Base-by-base conservation (phyloP, 2,329 filamentous ascomycete species). In the Onygenales sp. region DNA sequence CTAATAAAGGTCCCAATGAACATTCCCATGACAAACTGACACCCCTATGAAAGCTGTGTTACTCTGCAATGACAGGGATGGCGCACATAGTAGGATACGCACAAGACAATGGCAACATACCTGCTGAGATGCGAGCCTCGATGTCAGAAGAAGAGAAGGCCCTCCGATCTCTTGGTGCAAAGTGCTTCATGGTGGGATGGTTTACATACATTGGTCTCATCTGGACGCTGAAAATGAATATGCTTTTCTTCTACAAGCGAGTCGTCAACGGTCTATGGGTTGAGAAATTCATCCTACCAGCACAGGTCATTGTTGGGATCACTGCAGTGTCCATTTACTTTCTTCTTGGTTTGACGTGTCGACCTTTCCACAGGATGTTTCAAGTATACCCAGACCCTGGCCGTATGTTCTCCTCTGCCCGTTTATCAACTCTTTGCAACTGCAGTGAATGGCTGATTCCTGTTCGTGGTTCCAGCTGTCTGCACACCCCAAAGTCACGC, bases 141-240 rank as follows among this genome's bases (percentile, higher is more conserved):
- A 64, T 73, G 61, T 61, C 59, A 1, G 42, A 58, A 2, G 60
- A 61, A 2, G 61, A 69, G 13, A 60, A 62, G 2, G 51, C 51
- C 7, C 53, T 59, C 5, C 68, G 66, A 59, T 56, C 69, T 55
- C 53, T 55, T 11, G 69, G 68, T 0, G 66, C 71, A 0, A 63
- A 72, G 47, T 64, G 65, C 45, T 73, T 72, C 50, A 59, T 70
- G 17, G 58, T 66, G 1, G 71, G 69, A 1, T 60, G 69, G 38
- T 59, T 59, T 9, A 63, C 61, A 2, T 73, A 74, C 9, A 60
- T 66, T 9, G 55, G 65, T 10, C 64, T 72, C 32, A 59, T 74
- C 3, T 74, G 71, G 71, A 65, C 60, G 0, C 58, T 74, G 51
- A 74, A 72, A 54, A 60, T 74, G 35, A 71, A 71, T 58, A 72